Evolutionary conservation across 768 basidiomycete species (phyloP).

Genomic region (Auricularia sp.): DNA sequence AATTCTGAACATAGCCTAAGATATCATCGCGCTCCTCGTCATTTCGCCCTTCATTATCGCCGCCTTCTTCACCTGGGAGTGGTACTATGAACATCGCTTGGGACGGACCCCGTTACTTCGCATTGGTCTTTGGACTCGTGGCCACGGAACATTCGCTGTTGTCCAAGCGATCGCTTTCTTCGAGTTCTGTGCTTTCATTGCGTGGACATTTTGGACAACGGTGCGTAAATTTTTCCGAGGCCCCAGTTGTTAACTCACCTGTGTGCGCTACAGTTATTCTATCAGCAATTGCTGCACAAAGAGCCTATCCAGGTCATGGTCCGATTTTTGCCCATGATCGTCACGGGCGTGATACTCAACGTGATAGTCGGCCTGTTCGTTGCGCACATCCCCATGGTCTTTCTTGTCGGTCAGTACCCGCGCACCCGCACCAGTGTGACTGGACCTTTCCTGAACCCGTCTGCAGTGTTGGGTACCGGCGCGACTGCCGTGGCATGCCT

Average conservation of each 20-base stretch:
- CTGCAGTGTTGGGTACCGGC: conserved; percentile 40
- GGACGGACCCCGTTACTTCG: conserved; percentile 50
- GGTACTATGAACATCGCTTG: conserved; percentile 15
- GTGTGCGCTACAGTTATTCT: conserved; percentile 29
- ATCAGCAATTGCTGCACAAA: conserved; percentile 30
- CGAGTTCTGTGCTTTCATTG: conserved; percentile 29
- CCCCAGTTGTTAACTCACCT: too few relatives aligned
- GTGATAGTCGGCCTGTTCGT: conserved; percentile 52
- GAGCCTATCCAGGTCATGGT: conserved; percentile 52
- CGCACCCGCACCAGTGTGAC: too few relatives aligned
- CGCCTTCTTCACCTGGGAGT: conserved; percentile 27
- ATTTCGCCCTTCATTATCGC: conserved; percentile 19
- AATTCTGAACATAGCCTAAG: conserved; percentile 8
- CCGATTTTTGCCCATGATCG: conserved; percentile 59
- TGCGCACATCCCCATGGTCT: conserved; percentile 33
- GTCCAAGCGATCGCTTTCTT: conserved; percentile 55
- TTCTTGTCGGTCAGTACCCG: conserved; percentile 4
- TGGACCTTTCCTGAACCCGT: not conserved
- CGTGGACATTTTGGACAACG: not conserved
- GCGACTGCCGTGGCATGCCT: conserved; percentile 49
- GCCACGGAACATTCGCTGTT: conserved; percentile 48
- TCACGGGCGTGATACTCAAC: conserved; percentile 59
- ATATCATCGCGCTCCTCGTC: conserved; percentile 27
- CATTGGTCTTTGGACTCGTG: conserved; percentile 51
- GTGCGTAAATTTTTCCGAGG: too few relatives aligned